Evolutionary conservation across 225 moss, liverwort and hornwort genomes (phyloP), one percentile per base, ranked within the genome.

Genomic region (Anthoceros angustus): DNA sequence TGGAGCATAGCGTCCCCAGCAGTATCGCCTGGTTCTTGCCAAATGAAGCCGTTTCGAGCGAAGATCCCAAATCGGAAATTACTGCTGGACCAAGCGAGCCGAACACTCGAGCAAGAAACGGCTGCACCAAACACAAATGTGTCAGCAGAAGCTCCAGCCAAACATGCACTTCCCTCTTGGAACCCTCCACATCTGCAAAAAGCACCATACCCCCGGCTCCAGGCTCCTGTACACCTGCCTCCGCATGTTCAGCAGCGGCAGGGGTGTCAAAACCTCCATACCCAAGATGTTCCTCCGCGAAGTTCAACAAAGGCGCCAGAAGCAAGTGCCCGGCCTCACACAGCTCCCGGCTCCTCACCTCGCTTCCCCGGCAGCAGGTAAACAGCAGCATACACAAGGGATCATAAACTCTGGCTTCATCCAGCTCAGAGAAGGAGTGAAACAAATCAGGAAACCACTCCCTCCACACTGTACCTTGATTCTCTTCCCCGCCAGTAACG

Each of bases 361-460:
- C 71, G 70, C 71, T 84, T 25, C 64, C 64, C 66, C 68, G 74
- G 73, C 83, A 92, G 68, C 92, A 89, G 21, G 87, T 80, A 62
- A 70, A 83, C 20, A 98, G 68, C 11, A 92, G 26, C 98, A 98
- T 98, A 64, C 81, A 86, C 63, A 92, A 55, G 15, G 89, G 85
- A 43, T 69, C 86, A 68, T 64, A 78, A 20, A 89, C 68, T 42
- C 74, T 73, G 23, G 45, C 61, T 40, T 41, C 62, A 8, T 71
- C 65, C 66, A 89, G 49, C n/a, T 65, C 70, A 32, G 86, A 84
- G 24, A 87, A 41, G 43, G 63, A 66, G 40, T 69, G 49, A 40
- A 89, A 71, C 40, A 76, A 26, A 2, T 49, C 66, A 0, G 98
- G 92, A 62, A 84, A 92, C 25, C 86, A 77, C 43, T 20, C 23